phyloP scores from a whole-genome alignment of 495 filamentous ascomycete species.

The Penicillium lagena region DNA sequence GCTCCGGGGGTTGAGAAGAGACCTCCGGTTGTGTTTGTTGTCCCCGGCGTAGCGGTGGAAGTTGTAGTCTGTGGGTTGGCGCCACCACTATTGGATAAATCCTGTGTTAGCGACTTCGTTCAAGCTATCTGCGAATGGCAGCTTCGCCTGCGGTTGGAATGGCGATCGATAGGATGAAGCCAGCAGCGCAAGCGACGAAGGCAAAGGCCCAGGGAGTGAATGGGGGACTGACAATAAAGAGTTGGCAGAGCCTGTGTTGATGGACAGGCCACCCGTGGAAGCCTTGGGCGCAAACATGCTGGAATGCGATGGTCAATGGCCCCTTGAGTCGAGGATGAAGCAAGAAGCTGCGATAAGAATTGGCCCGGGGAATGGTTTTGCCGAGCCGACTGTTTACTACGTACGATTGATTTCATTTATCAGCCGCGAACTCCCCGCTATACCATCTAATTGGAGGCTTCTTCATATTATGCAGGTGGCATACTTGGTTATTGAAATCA shows the following conservation, averaged over 20 bases:
- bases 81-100: constrained; percentile 11
- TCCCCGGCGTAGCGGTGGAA: constrained; percentile 21
- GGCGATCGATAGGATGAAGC: neutral
- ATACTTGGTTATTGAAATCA: neutral
- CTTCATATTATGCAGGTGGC: no score
- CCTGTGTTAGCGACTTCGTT: neutral
- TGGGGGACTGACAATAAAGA: constrained; percentile 57
- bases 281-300: constrained; percentile 56
- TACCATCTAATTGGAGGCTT: no score
- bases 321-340: no score
- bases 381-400: constrained; percentile 4
- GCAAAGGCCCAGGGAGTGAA: neutral
- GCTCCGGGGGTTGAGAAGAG: constrained; percentile 30
- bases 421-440: no score
- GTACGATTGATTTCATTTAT: neutral
- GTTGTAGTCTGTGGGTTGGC: constrained; percentile 17
- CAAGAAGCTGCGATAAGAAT: constrained; percentile 14
- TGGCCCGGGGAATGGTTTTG: constrained; percentile 8
- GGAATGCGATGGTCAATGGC: neutral
- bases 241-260: constrained; percentile 72
- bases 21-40: constrained; percentile 21
- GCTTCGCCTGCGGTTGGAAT: neutral
- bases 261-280: constrained; percentile 53
- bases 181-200: constrained; percentile 4
- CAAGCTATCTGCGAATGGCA: no score